phyloP scores from a whole-genome alignment of 805 yeast species.

The Hemisphaericaspora nanyangensis region DNA sequence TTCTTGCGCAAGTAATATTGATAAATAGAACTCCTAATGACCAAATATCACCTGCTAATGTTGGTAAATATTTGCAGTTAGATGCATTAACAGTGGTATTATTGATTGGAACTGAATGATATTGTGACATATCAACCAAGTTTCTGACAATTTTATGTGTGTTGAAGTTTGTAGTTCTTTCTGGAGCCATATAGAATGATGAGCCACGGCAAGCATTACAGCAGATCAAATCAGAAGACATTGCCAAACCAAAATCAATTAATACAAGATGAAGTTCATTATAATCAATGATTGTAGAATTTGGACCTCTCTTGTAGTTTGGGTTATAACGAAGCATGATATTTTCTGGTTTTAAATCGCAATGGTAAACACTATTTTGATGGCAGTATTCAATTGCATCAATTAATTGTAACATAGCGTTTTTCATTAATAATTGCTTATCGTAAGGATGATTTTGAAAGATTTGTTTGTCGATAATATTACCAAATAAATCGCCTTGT shows the following conservation, averaged over 20 bases:
- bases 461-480: slow-evolving; percentile 71
- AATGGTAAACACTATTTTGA: slow-evolving; percentile 31
- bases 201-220: slow-evolving; percentile 82
- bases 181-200: slow-evolving; percentile 92
- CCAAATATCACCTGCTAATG: slow-evolving; percentile 79
- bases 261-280: slow-evolving; percentile 54
- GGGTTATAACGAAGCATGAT: slow-evolving; percentile 34
- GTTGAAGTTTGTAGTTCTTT: slow-evolving; percentile 52
- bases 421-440: slow-evolving; percentile 46
- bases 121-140: slow-evolving; percentile 29
- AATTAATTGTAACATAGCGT: slow-evolving; percentile 38
- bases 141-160: slow-evolving; percentile 24
- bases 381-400: slow-evolving; percentile 35
- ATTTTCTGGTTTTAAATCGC: slow-evolving; percentile 42
- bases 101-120: slow-evolving; percentile 12
- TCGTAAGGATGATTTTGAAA: slow-evolving; percentile 41
- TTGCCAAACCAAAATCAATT: slow-evolving; percentile 90
- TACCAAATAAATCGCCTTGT: slow-evolving; percentile 82
- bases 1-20: slow-evolving; percentile 76
- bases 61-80: slow-evolving; percentile 48
- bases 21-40: slow-evolving; percentile 77
- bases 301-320: slow-evolving; percentile 17
- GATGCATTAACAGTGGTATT: slow-evolving; percentile 16
- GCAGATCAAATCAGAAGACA: slow-evolving; percentile 52
- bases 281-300: slow-evolving; percentile 25